Percentiles rank a stretch among this genome's conserved stretches.
These are phyloP conservation scores for Hypoxylon lenormandii DNA, from an alignment of 495 filamentous ascomycete genomes.

Conservation along the genomic window DNA sequence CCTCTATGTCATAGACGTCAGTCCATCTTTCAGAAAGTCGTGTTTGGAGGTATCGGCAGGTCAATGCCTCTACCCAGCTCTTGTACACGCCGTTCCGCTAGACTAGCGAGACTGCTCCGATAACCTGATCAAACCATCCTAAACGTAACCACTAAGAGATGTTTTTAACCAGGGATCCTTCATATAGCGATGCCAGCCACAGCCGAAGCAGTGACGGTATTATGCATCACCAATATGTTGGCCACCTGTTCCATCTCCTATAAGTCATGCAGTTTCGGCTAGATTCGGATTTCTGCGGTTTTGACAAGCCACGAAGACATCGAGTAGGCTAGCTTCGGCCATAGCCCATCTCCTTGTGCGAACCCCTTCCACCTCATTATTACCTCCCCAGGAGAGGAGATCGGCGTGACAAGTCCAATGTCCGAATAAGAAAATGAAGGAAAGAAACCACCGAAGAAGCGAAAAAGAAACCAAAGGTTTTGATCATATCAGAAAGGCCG, in stretches of 20 bases:
- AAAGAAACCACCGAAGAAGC: slow-evolving; percentile 39
- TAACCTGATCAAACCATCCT: slow-evolving; percentile 2
- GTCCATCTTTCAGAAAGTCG: slow-evolving; percentile 20
- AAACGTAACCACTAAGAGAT: slow-evolving; percentile 4
- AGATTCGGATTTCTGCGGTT: neutral
- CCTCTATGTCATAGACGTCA: slow-evolving; percentile 5
- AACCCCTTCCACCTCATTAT: slow-evolving; percentile 51
- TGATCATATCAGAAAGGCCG: slow-evolving; percentile 41
- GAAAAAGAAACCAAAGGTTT: slow-evolving; percentile 34
- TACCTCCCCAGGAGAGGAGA: slow-evolving; percentile 59
- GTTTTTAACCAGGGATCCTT: neutral
- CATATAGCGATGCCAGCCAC: neutral
- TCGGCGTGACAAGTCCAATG: slow-evolving; percentile 51
- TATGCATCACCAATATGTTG: neutral
- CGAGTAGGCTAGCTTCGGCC: slow-evolving; percentile 5
- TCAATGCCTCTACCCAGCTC: neutral
- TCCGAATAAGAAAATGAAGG: slow-evolving; percentile 45
- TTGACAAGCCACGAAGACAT: slow-evolving; percentile 4
- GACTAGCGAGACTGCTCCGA: neutral
- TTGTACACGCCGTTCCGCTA: slow-evolving; percentile 13
- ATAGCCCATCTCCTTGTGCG: slow-evolving; percentile 9
- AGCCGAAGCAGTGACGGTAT: slow-evolving; percentile 1
- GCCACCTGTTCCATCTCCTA: slow-evolving; percentile 1
- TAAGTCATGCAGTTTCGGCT: neutral
- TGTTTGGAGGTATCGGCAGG: neutral